Percentiles rank a stretch among this genome's conserved stretches.
Evolutionary conservation across 805 yeast species (phyloP).

Genomic region (Cyberlindnera maclurae): DNA sequence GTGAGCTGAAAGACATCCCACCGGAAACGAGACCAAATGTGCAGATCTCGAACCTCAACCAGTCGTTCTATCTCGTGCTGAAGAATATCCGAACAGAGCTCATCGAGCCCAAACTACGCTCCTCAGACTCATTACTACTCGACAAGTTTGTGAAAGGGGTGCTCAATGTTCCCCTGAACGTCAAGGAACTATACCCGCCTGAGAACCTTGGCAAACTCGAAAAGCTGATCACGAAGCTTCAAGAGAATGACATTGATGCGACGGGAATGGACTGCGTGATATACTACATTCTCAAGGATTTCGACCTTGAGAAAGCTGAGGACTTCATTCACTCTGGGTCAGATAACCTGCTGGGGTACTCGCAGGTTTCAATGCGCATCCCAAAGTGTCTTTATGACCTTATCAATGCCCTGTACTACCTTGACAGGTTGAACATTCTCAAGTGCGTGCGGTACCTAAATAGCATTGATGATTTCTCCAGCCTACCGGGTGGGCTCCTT

Average conservation of each 20-base stretch:
- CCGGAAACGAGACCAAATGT: constrained; percentile 16
- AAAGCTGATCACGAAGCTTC: constrained; percentile 9
- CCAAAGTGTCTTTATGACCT: constrained; percentile 10
- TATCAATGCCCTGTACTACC: constrained; percentile 18
- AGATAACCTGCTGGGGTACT: background rate
- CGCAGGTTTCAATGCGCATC: background rate
- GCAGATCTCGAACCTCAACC: constrained; percentile 13
- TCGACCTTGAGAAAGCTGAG: constrained; percentile 15
- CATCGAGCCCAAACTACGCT: constrained; percentile 7
- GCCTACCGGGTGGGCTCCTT: constrained; percentile 9
- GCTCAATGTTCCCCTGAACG: constrained; percentile 6
- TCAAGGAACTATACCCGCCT: constrained; percentile 19
- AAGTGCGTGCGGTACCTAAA: constrained; percentile 12
- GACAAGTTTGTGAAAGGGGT: constrained; percentile 18
- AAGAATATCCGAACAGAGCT: constrained; percentile 19
- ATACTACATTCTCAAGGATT: constrained; percentile 23
- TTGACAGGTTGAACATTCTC: constrained; percentile 21
- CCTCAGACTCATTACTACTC: constrained; percentile 9
- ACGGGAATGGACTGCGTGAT: constrained; percentile 12
- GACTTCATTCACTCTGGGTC: constrained; percentile 5
- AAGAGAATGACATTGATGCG: constrained; percentile 4
- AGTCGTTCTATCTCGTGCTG: constrained; percentile 17
- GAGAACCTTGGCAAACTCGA: constrained; percentile 15
- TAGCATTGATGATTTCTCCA: constrained; percentile 4
- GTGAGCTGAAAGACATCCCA: constrained; percentile 14